Base-by-base conservation (phyloP, 1,284 basidiomycete genomes). In the Rhodotorula glutinis region DNA sequence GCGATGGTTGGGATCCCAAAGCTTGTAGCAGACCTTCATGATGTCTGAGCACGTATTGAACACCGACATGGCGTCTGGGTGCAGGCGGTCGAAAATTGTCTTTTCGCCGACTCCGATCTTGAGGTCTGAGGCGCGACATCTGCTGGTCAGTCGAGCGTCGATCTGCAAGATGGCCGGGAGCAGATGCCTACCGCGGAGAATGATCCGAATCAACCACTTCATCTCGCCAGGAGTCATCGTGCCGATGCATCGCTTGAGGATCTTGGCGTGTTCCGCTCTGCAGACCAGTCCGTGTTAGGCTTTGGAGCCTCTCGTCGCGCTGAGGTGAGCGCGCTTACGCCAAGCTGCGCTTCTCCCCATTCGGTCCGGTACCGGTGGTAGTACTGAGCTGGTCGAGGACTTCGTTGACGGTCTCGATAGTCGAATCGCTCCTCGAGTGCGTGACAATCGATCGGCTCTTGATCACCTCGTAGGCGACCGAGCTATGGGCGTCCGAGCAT, bases 31-130 rank as follows among this genome's bases (percentile, higher is more conserved):
- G 4, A 98, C 90, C 67, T 90, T 89, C 80, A 92, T 92, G 47
- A 97, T 81, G 77, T 97, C 93, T 0, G 92, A 94, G 76, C 91
- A 96, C 1, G 91, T 91, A 76, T 96, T 96, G 82, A 90, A 97
- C 4, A 95, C 80, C 75, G 90, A 89, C 66, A 89, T 86, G 0
- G 93, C 92, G 72, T 96, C 91, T 2, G 89, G 89, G 77, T 98
- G 93, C 75, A 95, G 91, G 7, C 90, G 87, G 0, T 85, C 81
- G 68, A 98, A 87, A 0, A 97, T 88, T 0, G 89, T 91, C 17
- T 88, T 91, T 78, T 96, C 93, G 55, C 79, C 72, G 21, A 83
- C 76, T 4, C 78, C 79, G 41, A 82, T 79, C 43, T 80, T 78
- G 41, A 82, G 76, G 61, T 82, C 81, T 82, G 59, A 16, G 5